Evolutionary conservation across 73 alveolate species (phyloP).

Genomic region (Paraurostyla sp.): DNA sequence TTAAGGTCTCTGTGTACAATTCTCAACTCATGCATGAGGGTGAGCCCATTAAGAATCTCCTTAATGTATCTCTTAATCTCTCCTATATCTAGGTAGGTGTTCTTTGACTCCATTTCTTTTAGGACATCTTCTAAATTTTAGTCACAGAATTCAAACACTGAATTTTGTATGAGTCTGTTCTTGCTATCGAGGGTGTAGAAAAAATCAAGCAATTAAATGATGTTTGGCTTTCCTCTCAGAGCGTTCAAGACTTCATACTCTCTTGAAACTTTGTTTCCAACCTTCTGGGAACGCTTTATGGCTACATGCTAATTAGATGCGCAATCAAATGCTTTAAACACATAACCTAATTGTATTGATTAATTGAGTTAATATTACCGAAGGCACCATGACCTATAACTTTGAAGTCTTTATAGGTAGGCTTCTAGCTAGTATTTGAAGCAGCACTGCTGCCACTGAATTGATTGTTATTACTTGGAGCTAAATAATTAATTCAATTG

Average conservation of each 20-base stretch:
- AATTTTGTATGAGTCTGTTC: slow-evolving; percentile 68
- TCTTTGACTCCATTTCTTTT: slow-evolving; percentile 17
- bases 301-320: slow-evolving; percentile 53
- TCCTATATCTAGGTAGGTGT: slow-evolving; percentile 44
- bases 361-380: background rate
- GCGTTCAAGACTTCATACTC: slow-evolving; percentile 66
- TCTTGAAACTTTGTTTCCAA: slow-evolving; percentile 67
- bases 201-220: slow-evolving; percentile 26
- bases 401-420: background rate
- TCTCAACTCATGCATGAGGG: slow-evolving; percentile 45
- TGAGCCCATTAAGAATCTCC: slow-evolving; percentile 69
- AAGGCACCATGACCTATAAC: slow-evolving; percentile 64
- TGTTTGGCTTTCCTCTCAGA: slow-evolving; percentile 27
- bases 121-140: slow-evolving; percentile 51
- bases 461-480: background rate
- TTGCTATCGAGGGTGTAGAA: slow-evolving; percentile 65
- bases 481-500: background rate
- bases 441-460: background rate
- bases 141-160: slow-evolving; percentile 72
- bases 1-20: slow-evolving; percentile 82
- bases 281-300: slow-evolving; percentile 71
- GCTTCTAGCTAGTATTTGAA: background rate
- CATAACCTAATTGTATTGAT: slow-evolving; percentile 57
- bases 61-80: slow-evolving; percentile 64
- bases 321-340: slow-evolving; percentile 64